Evolutionary conservation across 441 rosid species (phyloP).

Genomic region (Euphorbia celastroides): DNA sequence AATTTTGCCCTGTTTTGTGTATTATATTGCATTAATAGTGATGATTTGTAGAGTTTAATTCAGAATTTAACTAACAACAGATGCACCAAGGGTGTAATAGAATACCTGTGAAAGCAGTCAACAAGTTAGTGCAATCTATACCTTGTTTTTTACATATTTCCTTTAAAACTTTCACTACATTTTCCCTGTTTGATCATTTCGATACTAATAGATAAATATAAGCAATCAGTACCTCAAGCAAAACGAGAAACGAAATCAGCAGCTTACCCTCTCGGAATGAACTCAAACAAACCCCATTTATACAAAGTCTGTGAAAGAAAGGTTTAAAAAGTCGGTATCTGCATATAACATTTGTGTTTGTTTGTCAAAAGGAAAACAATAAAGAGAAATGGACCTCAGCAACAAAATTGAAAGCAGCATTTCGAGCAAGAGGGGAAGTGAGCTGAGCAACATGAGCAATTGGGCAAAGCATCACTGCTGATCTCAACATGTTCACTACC

Average conservation of each 20-base stretch:
- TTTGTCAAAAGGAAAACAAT: too few species aligned
- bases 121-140: conserved; percentile 36
- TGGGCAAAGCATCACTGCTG: conserved; percentile 43
- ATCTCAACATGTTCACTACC: conserved; percentile 31
- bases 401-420: conserved; percentile 50
- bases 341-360: too few species aligned
- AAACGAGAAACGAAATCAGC: not conserved
- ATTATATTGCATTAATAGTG: too few species aligned
- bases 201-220: not conserved
- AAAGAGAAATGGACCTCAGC: conserved; percentile 45
- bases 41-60: not conserved
- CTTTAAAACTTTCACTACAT: conserved; percentile 37
- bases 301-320: conserved; percentile 29
- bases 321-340: too few species aligned
- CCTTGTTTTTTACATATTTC: conserved; percentile 34
- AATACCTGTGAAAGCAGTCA: conserved; percentile 39
- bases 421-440: conserved; percentile 44
- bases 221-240: conserved; percentile 19
- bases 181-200: conserved; percentile 29
- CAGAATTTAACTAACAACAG: too few species aligned
- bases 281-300: conserved; percentile 34
- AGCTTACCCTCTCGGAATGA: conserved; percentile 37
- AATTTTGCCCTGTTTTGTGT: conserved; percentile 46
- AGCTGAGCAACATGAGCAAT: conserved; percentile 36
- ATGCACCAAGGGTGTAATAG: too few species aligned